Percentiles rank a stretch among this genome's conserved stretches.
phyloP scores from a whole-genome alignment of 108 stramenopile species.

The Epithemia pelagica region DNA sequence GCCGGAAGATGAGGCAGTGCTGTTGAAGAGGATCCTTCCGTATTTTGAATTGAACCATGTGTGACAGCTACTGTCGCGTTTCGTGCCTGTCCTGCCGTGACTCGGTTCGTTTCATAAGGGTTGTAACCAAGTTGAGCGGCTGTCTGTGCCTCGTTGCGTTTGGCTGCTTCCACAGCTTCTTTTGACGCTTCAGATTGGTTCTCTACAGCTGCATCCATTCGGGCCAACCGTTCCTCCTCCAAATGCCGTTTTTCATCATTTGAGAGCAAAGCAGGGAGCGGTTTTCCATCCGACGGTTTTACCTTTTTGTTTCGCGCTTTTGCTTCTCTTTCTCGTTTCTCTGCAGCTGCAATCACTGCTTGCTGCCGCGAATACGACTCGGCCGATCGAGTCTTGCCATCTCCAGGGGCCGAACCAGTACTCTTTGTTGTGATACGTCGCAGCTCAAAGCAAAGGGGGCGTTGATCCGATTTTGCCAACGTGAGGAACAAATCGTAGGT shows the following conservation, averaged over 20 bases:
- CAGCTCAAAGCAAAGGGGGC: slow-evolving; percentile 52
- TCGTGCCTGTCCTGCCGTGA: slow-evolving; percentile 71
- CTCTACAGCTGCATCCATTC: neutral
- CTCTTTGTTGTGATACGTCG: slow-evolving; percentile 31
- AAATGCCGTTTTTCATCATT: slow-evolving; percentile 17
- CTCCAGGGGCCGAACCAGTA: neutral
- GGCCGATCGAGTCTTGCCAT: slow-evolving; percentile 29
- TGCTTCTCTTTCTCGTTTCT: slow-evolving; percentile 66
- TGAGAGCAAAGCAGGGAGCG: slow-evolving; percentile 1
- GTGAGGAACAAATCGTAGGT: slow-evolving; percentile 58
- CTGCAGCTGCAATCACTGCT: slow-evolving; percentile 80
- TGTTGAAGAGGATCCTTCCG: slow-evolving; percentile 4
- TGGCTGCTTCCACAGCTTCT: slow-evolving; percentile 55
- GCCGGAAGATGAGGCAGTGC: slow-evolving; percentile 12
- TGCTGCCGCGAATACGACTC: slow-evolving; percentile 54
- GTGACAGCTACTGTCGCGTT: slow-evolving; percentile 48
- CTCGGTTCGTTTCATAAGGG: slow-evolving; percentile 65
- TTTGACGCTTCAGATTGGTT: slow-evolving; percentile 44
- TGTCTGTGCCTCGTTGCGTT: slow-evolving; percentile 37
- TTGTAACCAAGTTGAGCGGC: slow-evolving; percentile 71
- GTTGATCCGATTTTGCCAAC: slow-evolving; percentile 33
- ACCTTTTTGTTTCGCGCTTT: slow-evolving; percentile 50
- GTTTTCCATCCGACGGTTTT: slow-evolving; percentile 23
- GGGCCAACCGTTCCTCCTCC: slow-evolving; percentile 9
- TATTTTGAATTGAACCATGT: slow-evolving; percentile 38